phyloP scores from a whole-genome alignment of 345 rosid species.

The Psidium guajava region DNA sequence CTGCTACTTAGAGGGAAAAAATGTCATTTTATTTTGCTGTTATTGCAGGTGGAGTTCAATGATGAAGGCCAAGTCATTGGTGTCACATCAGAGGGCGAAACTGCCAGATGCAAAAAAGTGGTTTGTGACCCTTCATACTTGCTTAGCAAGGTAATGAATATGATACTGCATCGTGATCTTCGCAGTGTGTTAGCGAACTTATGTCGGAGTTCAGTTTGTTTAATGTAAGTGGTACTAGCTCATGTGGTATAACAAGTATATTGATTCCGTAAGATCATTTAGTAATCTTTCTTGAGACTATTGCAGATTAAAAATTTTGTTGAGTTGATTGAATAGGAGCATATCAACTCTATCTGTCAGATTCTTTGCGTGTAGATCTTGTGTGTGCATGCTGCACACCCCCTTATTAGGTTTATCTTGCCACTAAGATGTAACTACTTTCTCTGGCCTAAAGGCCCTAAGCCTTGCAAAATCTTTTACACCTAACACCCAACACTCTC shows the following conservation, averaged over 20 bases:
- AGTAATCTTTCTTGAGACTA: neutral
- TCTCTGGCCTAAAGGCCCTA: neutral
- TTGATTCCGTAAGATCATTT: neutral
- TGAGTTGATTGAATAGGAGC: neutral
- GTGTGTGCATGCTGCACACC: neutral
- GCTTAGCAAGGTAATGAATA: constrained; percentile 54
- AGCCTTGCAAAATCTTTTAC: neutral
- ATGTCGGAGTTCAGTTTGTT: neutral
- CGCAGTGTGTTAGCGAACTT: neutral
- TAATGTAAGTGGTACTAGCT: neutral
- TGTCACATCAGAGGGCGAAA: constrained; percentile 97
- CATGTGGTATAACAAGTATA: neutral
- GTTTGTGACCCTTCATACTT: constrained; percentile 97
- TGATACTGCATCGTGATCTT: neutral
- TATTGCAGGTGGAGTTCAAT: constrained; percentile 70
- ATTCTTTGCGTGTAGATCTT: neutral
- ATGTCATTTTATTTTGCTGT: constrained; percentile 1
- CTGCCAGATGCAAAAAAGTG: constrained; percentile 95
- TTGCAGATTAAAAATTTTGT: neutral
- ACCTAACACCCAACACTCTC: neutral
- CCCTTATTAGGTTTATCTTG: neutral
- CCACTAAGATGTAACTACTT: neutral
- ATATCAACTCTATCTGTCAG: neutral
- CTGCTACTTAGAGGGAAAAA: neutral
- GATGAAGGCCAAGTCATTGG: constrained; percentile 80